A percentile compares a stretch with the other conserved stretches of the same genome.
Conservation (phyloP, 2,329 filamentous ascomycete genomes). For the Hypoxylon sp. region DNA sequence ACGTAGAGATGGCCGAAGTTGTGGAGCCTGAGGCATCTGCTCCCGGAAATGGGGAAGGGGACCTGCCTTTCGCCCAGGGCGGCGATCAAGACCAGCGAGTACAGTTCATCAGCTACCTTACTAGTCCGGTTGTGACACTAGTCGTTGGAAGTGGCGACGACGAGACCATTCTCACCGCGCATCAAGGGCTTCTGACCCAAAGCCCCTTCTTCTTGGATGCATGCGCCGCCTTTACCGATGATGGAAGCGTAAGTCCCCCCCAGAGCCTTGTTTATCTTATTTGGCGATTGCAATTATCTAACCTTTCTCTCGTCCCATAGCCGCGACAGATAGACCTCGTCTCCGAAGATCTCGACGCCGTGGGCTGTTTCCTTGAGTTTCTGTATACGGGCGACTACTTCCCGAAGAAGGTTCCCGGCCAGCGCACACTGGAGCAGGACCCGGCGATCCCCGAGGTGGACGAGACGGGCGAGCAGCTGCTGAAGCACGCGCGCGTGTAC, state of each 20-base stretch:
- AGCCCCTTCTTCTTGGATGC: conserved; percentile 80
- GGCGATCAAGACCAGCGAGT: conserved; percentile 54
- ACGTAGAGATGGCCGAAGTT: conserved; percentile 51
- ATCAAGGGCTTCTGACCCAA: conserved; percentile 79
- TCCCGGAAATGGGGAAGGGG: conserved; percentile 39
- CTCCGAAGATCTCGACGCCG: conserved; percentile 76
- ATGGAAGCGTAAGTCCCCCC: conserved; percentile 65
- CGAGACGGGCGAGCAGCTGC: conserved; percentile 82
- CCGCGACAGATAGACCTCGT: conserved; percentile 76
- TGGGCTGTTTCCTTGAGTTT: conserved; percentile 84
- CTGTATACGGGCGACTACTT: conserved; percentile 91
- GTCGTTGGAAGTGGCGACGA: conserved; percentile 71
- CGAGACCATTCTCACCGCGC: conserved; percentile 76
- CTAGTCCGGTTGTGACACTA: conserved; percentile 76
- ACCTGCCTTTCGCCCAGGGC: conserved; percentile 56
- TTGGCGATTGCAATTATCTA: conserved; percentile 18
- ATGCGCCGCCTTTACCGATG: conserved; percentile 70
- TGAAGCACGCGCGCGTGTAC: conserved; percentile 91
- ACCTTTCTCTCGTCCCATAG: conserved; percentile 48
- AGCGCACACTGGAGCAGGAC: conserved; percentile 77
- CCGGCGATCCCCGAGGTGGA: conserved; percentile 74
- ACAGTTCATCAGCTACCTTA: conserved; percentile 70
- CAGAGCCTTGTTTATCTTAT: background rate
- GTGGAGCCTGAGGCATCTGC: conserved; percentile 50
- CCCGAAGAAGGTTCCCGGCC: conserved; percentile 72